Evolutionary conservation across 805 yeast species (phyloP), one percentile per base, ranked within the genome.

Genomic region (Candida maltosa): DNA sequence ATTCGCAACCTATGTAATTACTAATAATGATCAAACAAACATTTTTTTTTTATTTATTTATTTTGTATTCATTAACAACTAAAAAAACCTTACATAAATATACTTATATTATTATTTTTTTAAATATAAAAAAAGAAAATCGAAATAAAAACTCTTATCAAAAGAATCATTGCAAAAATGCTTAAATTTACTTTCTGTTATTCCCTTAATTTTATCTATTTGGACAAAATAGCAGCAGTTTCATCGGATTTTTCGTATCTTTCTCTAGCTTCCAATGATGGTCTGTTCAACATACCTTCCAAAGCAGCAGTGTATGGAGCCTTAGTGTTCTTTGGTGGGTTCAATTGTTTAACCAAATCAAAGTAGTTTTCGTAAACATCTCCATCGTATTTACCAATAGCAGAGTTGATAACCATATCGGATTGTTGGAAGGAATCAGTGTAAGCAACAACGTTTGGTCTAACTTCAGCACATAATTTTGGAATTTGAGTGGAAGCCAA

Each of bases 401-500:
- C 59, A 5, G 73, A 58, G 53, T 65, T 64, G 36, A 67, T 51
- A 45, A 67, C 39, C 64, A 58, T 63, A 46, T 68, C 73, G 6
- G 71, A 51, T 51, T 55, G 56, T 55, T 62, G 64, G 65, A 68
- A 67, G 14, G 72, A 52, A 45, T 68, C 73, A 21, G 70, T 66
- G 40, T 60, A 62, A 7, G 66, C 60, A 38, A 68, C 52, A 30
- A 54, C 64, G 40, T 62, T 56, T 14, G 71, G 71, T 51, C 73
- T 63, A 36, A 68, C 34, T 34, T 51, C 57, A n/a, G 47, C 35
- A 42, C 59, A 59, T 37, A 60, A 54, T 34, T 54, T 52, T 31
- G 69, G 59, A 45, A 62, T 48, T 31, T 40, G 52, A 26, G 39
- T 44, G 36, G 51, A 45, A 27, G 58, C 48, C 33, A 62, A 45